Evolutionary conservation across 139 green algal genomes (phyloP).

Genomic region (Ostreobium quekettii): DNA sequence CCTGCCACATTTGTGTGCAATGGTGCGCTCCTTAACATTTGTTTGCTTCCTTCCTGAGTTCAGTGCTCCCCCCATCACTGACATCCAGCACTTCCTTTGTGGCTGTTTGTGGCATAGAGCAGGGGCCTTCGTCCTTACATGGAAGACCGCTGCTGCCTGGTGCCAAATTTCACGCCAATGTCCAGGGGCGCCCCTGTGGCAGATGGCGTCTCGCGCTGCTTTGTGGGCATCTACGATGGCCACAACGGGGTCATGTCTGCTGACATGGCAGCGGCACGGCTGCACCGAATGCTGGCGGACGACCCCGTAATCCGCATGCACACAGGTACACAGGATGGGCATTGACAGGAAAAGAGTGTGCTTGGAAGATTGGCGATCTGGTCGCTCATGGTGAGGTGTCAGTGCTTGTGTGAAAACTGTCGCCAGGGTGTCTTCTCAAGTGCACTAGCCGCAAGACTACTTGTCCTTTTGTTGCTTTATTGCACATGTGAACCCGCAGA

Average conservation of each 20-base stretch:
- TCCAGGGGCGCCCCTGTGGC: constrained; percentile 6
- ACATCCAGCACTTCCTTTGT: too few species aligned
- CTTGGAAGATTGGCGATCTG: neutral
- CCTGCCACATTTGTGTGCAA: too few species aligned
- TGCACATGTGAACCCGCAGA: too few species aligned
- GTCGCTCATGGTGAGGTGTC: neutral
- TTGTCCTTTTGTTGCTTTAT: too few species aligned
- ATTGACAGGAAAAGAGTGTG: neutral
- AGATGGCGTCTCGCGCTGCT: constrained; percentile 44
- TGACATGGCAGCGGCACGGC: constrained; percentile 36
- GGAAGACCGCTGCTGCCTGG: constrained; percentile 50
- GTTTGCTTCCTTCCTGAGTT: too few species aligned
- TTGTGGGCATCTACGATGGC: constrained; percentile 57
- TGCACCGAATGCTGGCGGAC: constrained; percentile 50
- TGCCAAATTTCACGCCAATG: constrained; percentile 29
- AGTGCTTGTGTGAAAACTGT: too few species aligned
- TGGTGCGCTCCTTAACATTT: too few species aligned
- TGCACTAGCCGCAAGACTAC: too few species aligned
- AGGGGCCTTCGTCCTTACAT: constrained; percentile 45
- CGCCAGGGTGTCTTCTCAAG: too few species aligned
- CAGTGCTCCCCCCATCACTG: too few species aligned
- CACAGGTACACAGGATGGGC: constrained; percentile 2
- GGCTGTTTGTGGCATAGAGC: too few species aligned
- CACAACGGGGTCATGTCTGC: constrained; percentile 61
- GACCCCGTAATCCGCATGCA: constrained; percentile 33